phyloP scores from a whole-genome alignment of 75 land plant species.

The Cunninghamia lanceolata region DNA sequence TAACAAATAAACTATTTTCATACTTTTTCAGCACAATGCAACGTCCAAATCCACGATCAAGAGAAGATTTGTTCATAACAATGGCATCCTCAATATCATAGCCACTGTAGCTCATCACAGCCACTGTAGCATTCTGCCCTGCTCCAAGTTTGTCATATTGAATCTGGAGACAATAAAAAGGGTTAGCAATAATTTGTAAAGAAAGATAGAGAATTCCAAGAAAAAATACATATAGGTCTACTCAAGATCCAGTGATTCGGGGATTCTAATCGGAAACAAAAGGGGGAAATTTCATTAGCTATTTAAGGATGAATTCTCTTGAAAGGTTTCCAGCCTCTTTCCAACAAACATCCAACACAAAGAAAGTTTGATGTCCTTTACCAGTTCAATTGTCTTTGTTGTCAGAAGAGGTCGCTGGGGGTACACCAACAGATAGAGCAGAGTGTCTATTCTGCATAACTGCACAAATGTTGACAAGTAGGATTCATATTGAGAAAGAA shows the following conservation, averaged over 20 bases:
- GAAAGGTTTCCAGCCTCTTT: background rate
- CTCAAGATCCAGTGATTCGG: background rate
- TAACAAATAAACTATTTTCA: background rate
- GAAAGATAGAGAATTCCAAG: background rate
- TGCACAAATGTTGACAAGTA: conserved; percentile 23
- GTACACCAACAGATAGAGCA: conserved; percentile 90
- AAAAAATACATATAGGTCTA: background rate
- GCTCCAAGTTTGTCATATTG: conserved; percentile 98
- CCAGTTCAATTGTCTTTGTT: conserved; percentile 96
- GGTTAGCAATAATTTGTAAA: background rate
- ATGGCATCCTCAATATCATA: conserved; percentile 99
- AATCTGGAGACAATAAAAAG: conserved; percentile 46
- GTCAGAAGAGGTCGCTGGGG: conserved; percentile 94
- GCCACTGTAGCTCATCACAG: conserved; percentile 99
- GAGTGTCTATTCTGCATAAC: conserved; percentile 80
- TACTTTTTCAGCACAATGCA: conserved; percentile 98
- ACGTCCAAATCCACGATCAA: conserved; percentile 99
- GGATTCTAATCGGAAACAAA: background rate
- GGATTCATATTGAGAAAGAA: conserved; percentile 2
- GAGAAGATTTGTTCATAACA: conserved; percentile 97
- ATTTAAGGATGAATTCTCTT: background rate
- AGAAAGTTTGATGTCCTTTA: conserved; percentile 16
- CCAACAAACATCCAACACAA: background rate
- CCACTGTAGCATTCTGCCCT: conserved; percentile 99
- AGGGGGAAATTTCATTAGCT: background rate